Conservation (phyloP, 306 rosid genomes). For the Hylodesmum podocarpum region DNA sequence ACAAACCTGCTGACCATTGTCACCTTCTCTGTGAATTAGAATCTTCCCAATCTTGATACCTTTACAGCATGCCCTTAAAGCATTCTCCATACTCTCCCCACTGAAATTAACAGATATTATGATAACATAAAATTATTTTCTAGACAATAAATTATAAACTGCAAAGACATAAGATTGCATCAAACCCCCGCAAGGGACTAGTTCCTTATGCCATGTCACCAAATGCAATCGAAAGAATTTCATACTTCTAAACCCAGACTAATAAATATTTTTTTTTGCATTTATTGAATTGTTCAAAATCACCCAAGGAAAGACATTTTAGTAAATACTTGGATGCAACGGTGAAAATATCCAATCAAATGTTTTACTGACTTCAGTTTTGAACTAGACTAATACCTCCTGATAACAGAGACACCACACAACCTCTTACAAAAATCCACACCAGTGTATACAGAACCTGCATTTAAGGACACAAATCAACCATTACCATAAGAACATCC, state of each 20-base stretch:
- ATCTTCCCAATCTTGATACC: slow-evolving; percentile 99
- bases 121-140: neutral
- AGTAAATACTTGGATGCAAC: slow-evolving; percentile 23
- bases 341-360: slow-evolving; percentile 2
- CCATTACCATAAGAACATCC: neutral
- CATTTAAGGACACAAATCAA: slow-evolving; percentile 28
- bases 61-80: slow-evolving; percentile 95
- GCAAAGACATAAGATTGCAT: neutral
- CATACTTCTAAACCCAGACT: neutral
- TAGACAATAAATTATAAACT: neutral
- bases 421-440: slow-evolving; percentile 97
- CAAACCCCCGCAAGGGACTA: too few relatives aligned
- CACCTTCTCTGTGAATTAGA: slow-evolving; percentile 98
- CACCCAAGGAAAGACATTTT: neutral
- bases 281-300: slow-evolving; percentile 1
- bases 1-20: slow-evolving; percentile 94
- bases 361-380: neutral
- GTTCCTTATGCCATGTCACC: neutral
- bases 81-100: slow-evolving; percentile 99
- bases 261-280: neutral
- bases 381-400: slow-evolving; percentile 61
- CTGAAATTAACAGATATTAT: slow-evolving; percentile 43
- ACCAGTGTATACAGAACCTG: slow-evolving; percentile 96
- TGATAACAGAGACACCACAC: slow-evolving; percentile 94
- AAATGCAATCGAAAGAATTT: slow-evolving; percentile 1